Evolutionary conservation across 345 rosid species (phyloP).

Genomic region (Luvunga scandens): DNA sequence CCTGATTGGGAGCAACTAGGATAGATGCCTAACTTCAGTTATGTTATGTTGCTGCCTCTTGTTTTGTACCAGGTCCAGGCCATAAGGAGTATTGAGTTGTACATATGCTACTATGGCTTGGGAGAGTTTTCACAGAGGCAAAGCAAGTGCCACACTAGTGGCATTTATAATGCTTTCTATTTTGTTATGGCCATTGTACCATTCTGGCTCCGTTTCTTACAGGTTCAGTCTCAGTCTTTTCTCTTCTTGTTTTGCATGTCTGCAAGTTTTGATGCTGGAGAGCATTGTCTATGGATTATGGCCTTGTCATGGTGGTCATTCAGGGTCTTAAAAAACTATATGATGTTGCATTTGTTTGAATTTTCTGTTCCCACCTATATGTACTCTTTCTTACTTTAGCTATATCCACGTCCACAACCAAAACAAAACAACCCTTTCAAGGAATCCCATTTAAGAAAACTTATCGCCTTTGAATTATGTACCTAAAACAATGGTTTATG

Average conservation of each 20-base stretch:
- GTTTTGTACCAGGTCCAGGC: conserved; percentile 55
- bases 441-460: neutral
- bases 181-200: conserved; percentile 60
- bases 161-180: conserved; percentile 58
- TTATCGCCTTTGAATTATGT: neutral
- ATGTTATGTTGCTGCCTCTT: neutral
- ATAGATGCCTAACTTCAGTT: neutral
- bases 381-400: neutral
- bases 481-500: neutral
- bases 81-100: conserved; percentile 60
- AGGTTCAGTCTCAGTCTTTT: conserved; percentile 35
- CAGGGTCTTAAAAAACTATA: neutral
- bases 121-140: conserved; percentile 55
- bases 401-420: neutral
- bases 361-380: neutral
- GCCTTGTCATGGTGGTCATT: neutral
- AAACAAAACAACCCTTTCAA: neutral
- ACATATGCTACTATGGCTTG: conserved; percentile 69
- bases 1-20: neutral
- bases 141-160: conserved; percentile 58
- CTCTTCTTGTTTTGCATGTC: neutral
- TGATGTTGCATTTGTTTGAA: neutral
- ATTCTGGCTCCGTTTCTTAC: conserved; percentile 64
- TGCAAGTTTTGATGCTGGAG: neutral
- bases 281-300: conserved; percentile 1